Evolutionary conservation across 2,329 filamentous ascomycete genomes (phyloP), one percentile per base, ranked within the genome.

Genomic region (Fusarium protoensiforme): DNA sequence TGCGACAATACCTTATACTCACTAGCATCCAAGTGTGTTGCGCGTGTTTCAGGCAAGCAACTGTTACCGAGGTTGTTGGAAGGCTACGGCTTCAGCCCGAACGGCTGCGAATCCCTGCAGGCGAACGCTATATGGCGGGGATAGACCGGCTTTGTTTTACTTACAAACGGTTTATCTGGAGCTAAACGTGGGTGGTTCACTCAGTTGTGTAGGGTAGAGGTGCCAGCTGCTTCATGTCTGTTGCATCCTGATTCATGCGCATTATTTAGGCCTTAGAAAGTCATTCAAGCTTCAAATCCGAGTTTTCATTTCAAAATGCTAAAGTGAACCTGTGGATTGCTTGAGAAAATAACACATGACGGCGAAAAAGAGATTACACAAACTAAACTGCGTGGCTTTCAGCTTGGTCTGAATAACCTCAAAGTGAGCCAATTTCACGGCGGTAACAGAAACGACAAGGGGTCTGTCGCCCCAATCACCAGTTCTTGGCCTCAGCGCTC

Each of bases 51-150:
- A 48, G 24, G 27, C n/a, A 24, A 6, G 24, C 24, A 13, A 29
- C 43, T 13, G 3, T 48, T 48, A 29, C 43, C 43, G 43, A 48
- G 43, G 43, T 48, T 48, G 43, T 48, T 29, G 16, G 16, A 48
- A n/a, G 24, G 43, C 43, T 13, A 48, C 43, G 43, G 43, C 43
- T 48, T 48, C 24, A 48, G 43, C 24, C 43, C 24, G 22, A 48
- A 48, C 8, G 43, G 43, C 41, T 24, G 14, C 14, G 22, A 46
- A 46, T 46, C 41, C 41, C 41, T 46, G 41, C 22, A 46, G 4
- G 22, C 14, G 8, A 46, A 46, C 41, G 24, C 24, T 16, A 29
- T 11, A 48, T 29, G 8, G n/a, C 43, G 43, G 24, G 43, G 43
- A 48, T 48, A 48, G 43, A 24, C 43, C 43, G 43, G 43, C 24